These are phyloP conservation scores for Arachnopeziza araneosa DNA, from an alignment of 2,329 filamentous ascomycete species.

Conservation along the genomic window DNA sequence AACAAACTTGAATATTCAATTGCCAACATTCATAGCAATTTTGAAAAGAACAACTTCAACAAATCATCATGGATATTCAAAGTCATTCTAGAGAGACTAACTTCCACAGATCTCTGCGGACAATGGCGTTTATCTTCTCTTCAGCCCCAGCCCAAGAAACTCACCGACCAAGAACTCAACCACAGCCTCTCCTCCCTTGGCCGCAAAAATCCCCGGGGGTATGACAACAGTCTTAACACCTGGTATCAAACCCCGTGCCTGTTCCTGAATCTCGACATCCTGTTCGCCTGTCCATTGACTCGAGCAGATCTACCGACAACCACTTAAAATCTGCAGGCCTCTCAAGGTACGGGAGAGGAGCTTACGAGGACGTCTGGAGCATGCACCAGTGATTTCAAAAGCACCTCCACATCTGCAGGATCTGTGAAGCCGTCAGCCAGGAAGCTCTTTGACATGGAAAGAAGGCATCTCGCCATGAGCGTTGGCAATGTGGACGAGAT, in stretches of 20 bases:
- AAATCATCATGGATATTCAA: too few species aligned
- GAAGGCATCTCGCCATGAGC: background rate
- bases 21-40: too few species aligned
- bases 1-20: too few species aligned
- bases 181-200: slow-evolving; percentile 5
- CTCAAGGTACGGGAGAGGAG: background rate
- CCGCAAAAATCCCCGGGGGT: slow-evolving; percentile 5
- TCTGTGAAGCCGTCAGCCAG: background rate
- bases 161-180: slow-evolving; percentile 5
- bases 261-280: background rate
- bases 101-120: too few species aligned
- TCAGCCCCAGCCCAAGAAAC: slow-evolving; percentile 3
- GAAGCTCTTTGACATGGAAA: background rate
- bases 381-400: background rate
- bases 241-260: background rate
- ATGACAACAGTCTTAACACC: slow-evolving; percentile 9
- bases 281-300: slow-evolving; percentile 8
- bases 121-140: background rate
- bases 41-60: too few species aligned
- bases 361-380: background rate
- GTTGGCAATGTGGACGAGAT: slow-evolving; percentile 4
- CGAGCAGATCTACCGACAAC: slow-evolving; percentile 6
- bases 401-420: background rate
- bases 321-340: background rate
- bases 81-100: too few species aligned